phyloP scores from a whole-genome alignment of 1,284 basidiomycete species.

The Fomitiporia mediterranea region DNA sequence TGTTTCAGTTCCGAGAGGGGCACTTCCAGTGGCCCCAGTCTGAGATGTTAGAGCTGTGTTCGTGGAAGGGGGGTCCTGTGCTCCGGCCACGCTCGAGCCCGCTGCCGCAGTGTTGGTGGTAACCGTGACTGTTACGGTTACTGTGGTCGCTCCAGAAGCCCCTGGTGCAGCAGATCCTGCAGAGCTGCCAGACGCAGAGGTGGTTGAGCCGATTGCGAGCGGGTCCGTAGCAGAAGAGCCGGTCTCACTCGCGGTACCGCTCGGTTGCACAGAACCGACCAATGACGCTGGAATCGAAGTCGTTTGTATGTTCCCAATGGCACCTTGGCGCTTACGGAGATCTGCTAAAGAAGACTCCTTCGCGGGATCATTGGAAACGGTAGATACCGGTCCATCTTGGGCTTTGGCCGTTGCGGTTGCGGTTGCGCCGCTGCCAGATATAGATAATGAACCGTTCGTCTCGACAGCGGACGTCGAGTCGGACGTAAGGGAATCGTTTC shows the following conservation, averaged over 20 bases:
- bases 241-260: neutral
- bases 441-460: neutral
- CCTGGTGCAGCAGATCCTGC: neutral
- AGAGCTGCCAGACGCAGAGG: neutral
- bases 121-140: conserved; percentile 15
- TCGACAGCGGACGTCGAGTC: neutral
- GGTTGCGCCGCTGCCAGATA: neutral
- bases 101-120: conserved; percentile 1
- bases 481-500: neutral
- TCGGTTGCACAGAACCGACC: neutral
- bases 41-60: neutral
- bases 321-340: conserved; percentile 9
- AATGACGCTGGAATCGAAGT: conserved; percentile 3
- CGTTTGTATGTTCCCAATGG: conserved; percentile 12
- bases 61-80: neutral
- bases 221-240: conserved; percentile 1
- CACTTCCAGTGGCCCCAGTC: neutral
- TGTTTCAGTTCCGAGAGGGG: neutral
- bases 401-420: neutral
- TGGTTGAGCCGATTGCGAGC: neutral
- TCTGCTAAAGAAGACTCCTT: neutral
- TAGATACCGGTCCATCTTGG: neutral
- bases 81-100: neutral
- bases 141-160: neutral
- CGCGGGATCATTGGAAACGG: neutral